Evolutionary conservation across 108 stramenopile species (phyloP).

Genomic region (Nitzschia sp.): DNA sequence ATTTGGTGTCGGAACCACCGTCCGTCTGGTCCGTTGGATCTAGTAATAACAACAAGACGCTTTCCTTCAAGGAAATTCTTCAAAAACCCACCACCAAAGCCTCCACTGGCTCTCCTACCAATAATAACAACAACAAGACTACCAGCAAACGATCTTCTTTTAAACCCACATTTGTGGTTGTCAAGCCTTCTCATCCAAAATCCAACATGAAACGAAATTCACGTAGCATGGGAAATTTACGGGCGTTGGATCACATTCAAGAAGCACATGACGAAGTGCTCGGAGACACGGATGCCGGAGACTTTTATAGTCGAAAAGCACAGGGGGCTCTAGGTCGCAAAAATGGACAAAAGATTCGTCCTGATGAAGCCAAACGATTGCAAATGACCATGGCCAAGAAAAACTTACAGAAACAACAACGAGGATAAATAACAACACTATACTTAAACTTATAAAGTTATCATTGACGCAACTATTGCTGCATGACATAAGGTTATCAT

Average conservation of each 20-base stretch:
- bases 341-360: constrained; percentile 70
- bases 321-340: constrained; percentile 52
- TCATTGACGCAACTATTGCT: no score
- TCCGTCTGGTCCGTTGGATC: constrained; percentile 20
- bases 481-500: no score
- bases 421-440: constrained; percentile 9
- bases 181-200: not conserved
- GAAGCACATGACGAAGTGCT: constrained; percentile 46
- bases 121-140: not conserved
- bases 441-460: no score
- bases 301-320: constrained; percentile 75
- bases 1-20: constrained; percentile 30
- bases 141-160: constrained; percentile 2
- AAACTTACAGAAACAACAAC: constrained; percentile 58
- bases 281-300: constrained; percentile 75
- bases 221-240: constrained; percentile 51
- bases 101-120: not conserved
- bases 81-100: constrained; percentile 6
- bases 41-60: constrained; percentile 8
- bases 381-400: constrained; percentile 83
- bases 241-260: constrained; percentile 27
- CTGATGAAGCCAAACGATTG: constrained; percentile 82
- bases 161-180: constrained; percentile 45
- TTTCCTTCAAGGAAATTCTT: constrained; percentile 39
- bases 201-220: constrained; percentile 35